Percentiles rank a stretch among this genome's conserved stretches.
phyloP scores from a whole-genome alignment of 2,329 filamentous ascomycete genomes.

The Ceratocystis cubensis region DNA sequence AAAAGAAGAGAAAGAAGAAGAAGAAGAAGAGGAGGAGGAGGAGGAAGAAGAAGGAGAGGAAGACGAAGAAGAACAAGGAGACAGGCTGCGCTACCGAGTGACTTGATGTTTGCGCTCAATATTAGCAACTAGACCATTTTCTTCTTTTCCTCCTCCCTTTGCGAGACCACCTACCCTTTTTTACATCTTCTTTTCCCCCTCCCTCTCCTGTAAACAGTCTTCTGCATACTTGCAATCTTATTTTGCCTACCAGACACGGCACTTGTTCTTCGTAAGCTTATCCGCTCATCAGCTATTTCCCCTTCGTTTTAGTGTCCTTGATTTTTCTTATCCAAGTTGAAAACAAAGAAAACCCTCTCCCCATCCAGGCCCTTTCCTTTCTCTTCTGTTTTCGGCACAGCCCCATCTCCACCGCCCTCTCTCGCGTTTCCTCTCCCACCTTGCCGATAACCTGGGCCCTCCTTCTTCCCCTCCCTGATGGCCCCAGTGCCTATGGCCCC shows the following conservation, averaged over 20 bases:
- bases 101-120: too few species aligned
- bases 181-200: background rate
- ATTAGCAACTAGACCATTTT: too few species aligned
- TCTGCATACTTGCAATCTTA: too few species aligned
- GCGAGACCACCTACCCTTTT: background rate
- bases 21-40: background rate
- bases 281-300: background rate
- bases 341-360: background rate
- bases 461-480: background rate
- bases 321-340: background rate
- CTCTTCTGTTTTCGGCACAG: background rate
- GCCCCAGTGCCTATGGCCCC: background rate
- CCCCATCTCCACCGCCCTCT: background rate
- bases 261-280: background rate
- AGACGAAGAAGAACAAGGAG: background rate
- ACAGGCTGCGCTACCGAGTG: background rate
- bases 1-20: background rate
- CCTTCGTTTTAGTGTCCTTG: too few species aligned
- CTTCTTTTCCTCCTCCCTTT: background rate
- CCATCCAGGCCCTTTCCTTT: background rate
- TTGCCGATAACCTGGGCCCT: background rate
- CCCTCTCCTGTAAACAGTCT: background rate
- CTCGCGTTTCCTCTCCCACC: background rate
- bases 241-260: background rate
- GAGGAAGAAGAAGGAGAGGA: background rate